Base-by-base conservation (phyloP, 2,329 filamentous ascomycete species). In the Colletotrichum theobromicola region DNA sequence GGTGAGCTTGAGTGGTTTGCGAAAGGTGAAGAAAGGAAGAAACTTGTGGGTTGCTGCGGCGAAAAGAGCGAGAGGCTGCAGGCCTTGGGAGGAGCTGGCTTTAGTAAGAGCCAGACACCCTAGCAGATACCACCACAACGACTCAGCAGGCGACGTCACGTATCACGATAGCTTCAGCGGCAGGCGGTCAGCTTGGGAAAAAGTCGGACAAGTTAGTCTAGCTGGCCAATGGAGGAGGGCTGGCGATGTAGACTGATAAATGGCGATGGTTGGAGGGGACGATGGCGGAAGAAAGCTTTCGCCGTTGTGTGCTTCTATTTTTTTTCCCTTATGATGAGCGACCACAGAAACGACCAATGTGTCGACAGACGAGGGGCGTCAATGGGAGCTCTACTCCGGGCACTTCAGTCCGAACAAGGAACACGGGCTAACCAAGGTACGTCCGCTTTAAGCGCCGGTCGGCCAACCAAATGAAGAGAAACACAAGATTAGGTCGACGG, bases 61-160 rank as follows among this genome's bases (percentile, higher is more conserved):
- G 67, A 53, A 74, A 50, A 69, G 37, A 34, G 68, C 34, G 55
- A 62, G 57, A 63, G 63, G 28, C 46, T 74, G 72, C 53, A 65
- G 67, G 68, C 28, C n/a, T 67, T 61, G 53, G 68, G 62, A 62
- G 21, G 61, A 72, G 69, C 55, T 64, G 68, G 50, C 68, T 75
- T 75, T 72, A 72, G 72, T 75, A 72, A 75, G 72, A 63, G 35
- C 68, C 69, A 72, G 34, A 67, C 26, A 75, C 72, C 72, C 72
- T 35, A 72, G 72, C 57, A 72, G 24, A 67, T 75, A 50, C 57
- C 50, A 74, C 60, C 55, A 65, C 71, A 57, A 75, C 61, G 50
- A 60, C 55, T 72, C 72, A 63, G 28, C 69, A 67, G 72, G 57
- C 62, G 32, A 75, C 72, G 72, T 75, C 69, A 75, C 72, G 68